A percentile compares a stretch with the other conserved stretches of the same genome.
Conservation (phyloP, 2,329 filamentous ascomycete genomes). For the Diaporthe ampelina region DNA sequence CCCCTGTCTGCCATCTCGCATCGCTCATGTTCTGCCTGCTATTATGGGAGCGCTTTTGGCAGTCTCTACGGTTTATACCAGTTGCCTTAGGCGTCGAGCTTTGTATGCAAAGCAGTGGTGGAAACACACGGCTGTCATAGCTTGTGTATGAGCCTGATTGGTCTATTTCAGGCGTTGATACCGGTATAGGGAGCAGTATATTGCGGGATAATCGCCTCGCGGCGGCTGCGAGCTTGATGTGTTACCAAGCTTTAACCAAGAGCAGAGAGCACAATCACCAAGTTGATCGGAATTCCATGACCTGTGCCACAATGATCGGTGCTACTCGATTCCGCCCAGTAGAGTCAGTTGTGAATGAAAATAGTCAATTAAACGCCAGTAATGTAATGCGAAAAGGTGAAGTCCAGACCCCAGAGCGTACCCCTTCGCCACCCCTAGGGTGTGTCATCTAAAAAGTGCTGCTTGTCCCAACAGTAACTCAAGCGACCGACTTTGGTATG, state of each 20-base stretch:
- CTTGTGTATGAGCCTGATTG: neutral
- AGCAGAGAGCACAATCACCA: neutral
- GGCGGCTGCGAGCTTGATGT: neutral
- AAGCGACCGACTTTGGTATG: slow-evolving; percentile 39
- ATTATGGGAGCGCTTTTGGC: neutral
- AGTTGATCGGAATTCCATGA: neutral
- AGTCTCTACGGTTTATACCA: neutral
- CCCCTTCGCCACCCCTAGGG: slow-evolving; percentile 3
- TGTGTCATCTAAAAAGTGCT: slow-evolving; percentile 31
- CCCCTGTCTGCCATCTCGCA: neutral
- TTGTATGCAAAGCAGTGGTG: neutral
- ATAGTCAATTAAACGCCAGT: slow-evolving; percentile 45
- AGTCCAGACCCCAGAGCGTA: slow-evolving; percentile 19
- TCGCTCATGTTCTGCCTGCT: neutral
- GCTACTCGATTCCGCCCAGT: no score
- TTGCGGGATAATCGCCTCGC: neutral
- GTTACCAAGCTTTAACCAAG: no score
- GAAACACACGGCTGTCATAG: neutral
- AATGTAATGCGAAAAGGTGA: slow-evolving; percentile 40
- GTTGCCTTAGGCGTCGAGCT: neutral
- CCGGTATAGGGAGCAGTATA: no score
- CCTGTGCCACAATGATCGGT: neutral
- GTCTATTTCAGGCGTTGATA: no score
- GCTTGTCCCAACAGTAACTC: slow-evolving; percentile 21
- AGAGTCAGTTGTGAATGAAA: slow-evolving; percentile 22